A percentile compares a stretch with the other conserved stretches of the same genome.
These are phyloP conservation scores for Aschersonia sp. DNA, from an alignment of 2,329 filamentous ascomycete species.

Conservation along the genomic window DNA sequence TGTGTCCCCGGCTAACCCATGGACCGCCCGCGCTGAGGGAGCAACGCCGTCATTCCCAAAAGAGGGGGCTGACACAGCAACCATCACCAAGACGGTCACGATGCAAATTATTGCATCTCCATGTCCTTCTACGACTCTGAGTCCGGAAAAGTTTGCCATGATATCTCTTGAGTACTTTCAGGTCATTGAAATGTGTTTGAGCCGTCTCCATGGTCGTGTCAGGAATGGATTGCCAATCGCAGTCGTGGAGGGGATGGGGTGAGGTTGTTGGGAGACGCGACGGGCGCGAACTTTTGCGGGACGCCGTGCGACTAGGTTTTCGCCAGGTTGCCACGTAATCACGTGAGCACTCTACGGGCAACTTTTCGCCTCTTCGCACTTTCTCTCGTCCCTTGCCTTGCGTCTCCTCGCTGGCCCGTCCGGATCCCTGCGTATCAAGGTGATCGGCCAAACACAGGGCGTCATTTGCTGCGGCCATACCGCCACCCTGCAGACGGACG, in stretches of 20 bases:
- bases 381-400: too few relatives aligned
- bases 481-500: too few relatives aligned
- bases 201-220: constrained; percentile 14
- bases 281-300: constrained; percentile 24
- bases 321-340: constrained; percentile 28
- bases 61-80: constrained; percentile 9
- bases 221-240: constrained; percentile 3
- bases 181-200: constrained; percentile 4
- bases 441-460: too few relatives aligned
- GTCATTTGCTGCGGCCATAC: too few relatives aligned
- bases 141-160: constrained; percentile 10
- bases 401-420: too few relatives aligned
- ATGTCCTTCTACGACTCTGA: constrained; percentile 7
- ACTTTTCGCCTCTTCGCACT: too few relatives aligned
- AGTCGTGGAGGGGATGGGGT: constrained; percentile 21
- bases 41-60: constrained; percentile 8
- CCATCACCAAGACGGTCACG: constrained; percentile 4
- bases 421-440: too few relatives aligned
- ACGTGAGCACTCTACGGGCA: constrained; percentile 18
- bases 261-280: constrained; percentile 29
- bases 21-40: background rate
- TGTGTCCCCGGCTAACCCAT: too few relatives aligned
- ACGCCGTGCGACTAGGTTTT: constrained; percentile 14
- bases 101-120: constrained; percentile 7
- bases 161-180: background rate